Evolutionary conservation across 331 rosid genomes (phyloP), one percentile per base, ranked within the genome.

Genomic region (Quercus tomentella): DNA sequence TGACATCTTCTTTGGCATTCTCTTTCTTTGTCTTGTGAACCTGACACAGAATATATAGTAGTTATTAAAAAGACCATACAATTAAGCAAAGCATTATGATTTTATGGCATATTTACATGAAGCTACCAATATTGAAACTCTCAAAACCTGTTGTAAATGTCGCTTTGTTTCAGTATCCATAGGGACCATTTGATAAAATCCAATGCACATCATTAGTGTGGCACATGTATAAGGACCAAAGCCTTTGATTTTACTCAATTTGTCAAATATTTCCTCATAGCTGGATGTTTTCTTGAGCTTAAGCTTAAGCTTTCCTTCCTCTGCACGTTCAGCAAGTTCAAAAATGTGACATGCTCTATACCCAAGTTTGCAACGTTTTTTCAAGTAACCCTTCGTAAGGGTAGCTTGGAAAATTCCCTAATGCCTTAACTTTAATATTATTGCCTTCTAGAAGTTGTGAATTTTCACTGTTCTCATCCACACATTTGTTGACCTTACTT

Each of bases 331-430:
- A 41, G 84, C 83, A 6, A 84, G 70, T 1, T 55, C 37, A 7
- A 84, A 22, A 51, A 87, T 76, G 41, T 21, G 9, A 7, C 1
- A 1, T 17, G 84, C 86, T 77, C 88, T 52, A 11, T 62, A 76
- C 18, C 90, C 88, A 23, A 84, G 7, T 14, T 17, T 37, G 2
- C 72, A 68, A 1, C 8, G 49, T 7, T 63, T 1, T 4, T 57
- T 7, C 5, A 86, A 49, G 45, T 22, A 22, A 0, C 1, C 2
- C 43, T 43, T 56, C 4, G 70, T 35, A 16, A 82, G n/a, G 28
- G 51, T 17, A 77, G 28, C 1, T 84, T 7, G 91, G 87, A 45
- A 87, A 87, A 45, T 82, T 84, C 1, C 85, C 87, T 16, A 20
- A 1, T 14, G 25, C 1, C 54, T 41, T 7, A 2, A 41, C 49